These are phyloP conservation scores for Aphanomyces euteiches DNA, from an alignment of 352 stramenopile species.

Conservation along the genomic window DNA sequence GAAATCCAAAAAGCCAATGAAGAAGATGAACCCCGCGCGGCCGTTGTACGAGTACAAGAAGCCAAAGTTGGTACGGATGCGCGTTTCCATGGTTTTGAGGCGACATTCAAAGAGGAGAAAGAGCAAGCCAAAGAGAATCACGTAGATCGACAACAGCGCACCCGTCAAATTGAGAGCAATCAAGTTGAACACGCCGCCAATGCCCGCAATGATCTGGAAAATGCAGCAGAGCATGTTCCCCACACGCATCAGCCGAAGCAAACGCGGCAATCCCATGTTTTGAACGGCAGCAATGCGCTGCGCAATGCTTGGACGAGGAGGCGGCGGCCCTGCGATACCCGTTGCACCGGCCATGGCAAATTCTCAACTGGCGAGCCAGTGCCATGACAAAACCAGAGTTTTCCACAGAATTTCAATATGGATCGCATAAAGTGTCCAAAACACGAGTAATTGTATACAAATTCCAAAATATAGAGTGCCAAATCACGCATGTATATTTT, in stretches of 20 bases:
- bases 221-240: conserved; percentile 78
- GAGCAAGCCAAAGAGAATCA: conserved; percentile 82
- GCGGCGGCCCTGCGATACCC: background rate
- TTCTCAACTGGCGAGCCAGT: too few species aligned
- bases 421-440: too few species aligned
- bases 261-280: conserved; percentile 83
- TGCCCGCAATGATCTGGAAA: conserved; percentile 74
- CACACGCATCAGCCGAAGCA: conserved; percentile 82
- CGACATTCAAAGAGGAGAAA: conserved; percentile 55
- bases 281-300: conserved; percentile 77
- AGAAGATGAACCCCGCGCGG: conserved; percentile 49
- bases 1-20: conserved; percentile 58
- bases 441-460: too few species aligned
- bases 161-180: conserved; percentile 88
- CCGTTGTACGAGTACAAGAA: conserved; percentile 58
- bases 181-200: conserved; percentile 80
- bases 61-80: conserved; percentile 53
- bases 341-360: background rate
- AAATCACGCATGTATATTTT: too few species aligned
- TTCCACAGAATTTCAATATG: too few species aligned
- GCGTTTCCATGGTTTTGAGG: conserved; percentile 42
- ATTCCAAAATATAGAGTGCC: too few species aligned
- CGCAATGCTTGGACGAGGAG: conserved; percentile 3
- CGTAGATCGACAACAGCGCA: conserved; percentile 84
- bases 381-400: too few species aligned